Base-by-base conservation (phyloP, 306 rosid species). In the Acacia melanoxylon region DNA sequence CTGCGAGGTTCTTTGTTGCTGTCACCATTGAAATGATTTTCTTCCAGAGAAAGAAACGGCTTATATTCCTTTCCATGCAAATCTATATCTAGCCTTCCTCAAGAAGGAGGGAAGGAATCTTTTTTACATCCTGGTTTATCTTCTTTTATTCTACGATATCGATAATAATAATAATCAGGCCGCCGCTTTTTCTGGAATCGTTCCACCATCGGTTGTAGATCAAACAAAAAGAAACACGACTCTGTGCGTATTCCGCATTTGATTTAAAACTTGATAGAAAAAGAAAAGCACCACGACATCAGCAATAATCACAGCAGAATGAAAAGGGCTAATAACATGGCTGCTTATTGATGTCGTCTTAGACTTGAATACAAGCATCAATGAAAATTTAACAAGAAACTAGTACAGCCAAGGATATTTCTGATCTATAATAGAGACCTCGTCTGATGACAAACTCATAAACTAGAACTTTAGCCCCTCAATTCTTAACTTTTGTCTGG, bases 401-500 rank as follows among this genome's bases (percentile, higher is more conserved):
- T 80, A 90, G 80, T 71, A 71, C 12, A 80, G 78, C 75, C 83
- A 80, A 78, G 22, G 68, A 71, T 69, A 45, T 72, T 79, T 84
- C 78, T 68, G 87, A 80, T 84, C 78, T 77, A 83, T 68, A 52
- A 16, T 35, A 73, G 75, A 78, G 69, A 80, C 77, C 77, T 72
- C 72, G 85, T 80, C 68, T 37, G 41, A 37, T 63, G 78, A 82
- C 81, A 68, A 91, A 82, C 74, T 81, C 77, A 72, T 74, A 33
- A 74, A 86, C 85, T 49, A 68, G 86, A 31, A 88, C 77, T 83
- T 27, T 29, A 83, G 76, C 76, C 61, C 76, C 68, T 81, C 76
- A 75, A 72, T 82, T 68, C 61, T 40, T 61, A 79, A 68, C 89
- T 78, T 89, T 86, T 74, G 88, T 89, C 80, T 88, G 85, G 84